A percentile compares a stretch with the other conserved stretches of the same genome.
phyloP scores from a whole-genome alignment of 2,329 filamentous ascomycete genomes.

The Xylaria arbuscula region DNA sequence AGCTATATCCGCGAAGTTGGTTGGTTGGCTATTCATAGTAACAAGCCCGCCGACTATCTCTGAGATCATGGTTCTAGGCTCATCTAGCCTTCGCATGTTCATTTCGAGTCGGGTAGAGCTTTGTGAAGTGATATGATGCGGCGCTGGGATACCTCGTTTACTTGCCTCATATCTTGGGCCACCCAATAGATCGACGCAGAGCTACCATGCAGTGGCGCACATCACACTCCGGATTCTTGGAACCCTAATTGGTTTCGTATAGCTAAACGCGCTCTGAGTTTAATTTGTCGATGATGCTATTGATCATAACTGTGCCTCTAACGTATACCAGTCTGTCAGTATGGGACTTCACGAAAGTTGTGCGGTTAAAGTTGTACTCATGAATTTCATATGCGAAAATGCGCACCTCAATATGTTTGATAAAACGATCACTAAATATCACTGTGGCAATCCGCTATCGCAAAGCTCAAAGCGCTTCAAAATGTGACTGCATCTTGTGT shows the following conservation, averaged over 20 bases:
- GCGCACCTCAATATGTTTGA: neutral
- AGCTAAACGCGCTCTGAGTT: neutral
- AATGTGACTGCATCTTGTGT: too few species aligned
- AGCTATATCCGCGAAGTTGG: conserved; percentile 25
- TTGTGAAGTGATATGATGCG: conserved; percentile 7
- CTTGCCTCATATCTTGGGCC: neutral
- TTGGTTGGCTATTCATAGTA: conserved; percentile 32
- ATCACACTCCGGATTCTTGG: neutral
- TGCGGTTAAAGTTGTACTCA: neutral
- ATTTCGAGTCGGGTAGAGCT: conserved; percentile 3
- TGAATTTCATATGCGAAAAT: neutral
- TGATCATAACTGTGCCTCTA: conserved; percentile 5
- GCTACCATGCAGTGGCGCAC: neutral
- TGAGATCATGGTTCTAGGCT: conserved; percentile 14
- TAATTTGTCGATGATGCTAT: conserved; percentile 1
- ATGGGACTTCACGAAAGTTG: neutral
- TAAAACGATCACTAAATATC: neutral
- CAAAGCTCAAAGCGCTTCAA: neutral
- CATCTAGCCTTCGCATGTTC: conserved; percentile 14
- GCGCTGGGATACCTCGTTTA: neutral
- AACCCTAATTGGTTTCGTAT: neutral
- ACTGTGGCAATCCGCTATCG: neutral
- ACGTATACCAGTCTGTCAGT: neutral
- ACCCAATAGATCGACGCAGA: conserved; percentile 1
- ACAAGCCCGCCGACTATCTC: conserved; percentile 5